Evolutionary conservation across 2,329 filamentous ascomycete species (phyloP).

Genomic region (Microdochium trichocladiopsis): DNA sequence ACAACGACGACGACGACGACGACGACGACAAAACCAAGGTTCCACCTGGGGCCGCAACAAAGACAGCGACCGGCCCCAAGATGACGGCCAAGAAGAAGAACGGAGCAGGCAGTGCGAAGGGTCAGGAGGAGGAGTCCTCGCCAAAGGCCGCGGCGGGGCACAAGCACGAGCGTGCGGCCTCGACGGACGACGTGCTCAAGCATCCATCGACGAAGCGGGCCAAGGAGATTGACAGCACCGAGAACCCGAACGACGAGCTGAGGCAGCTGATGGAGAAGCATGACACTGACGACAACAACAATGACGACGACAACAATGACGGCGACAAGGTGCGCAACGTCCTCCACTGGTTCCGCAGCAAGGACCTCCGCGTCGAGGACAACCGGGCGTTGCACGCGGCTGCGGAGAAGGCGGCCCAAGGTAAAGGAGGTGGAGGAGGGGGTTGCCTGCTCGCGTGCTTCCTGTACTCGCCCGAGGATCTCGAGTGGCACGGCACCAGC

Average conservation of each 20-base stretch:
- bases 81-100: background rate
- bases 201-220: conserved; percentile 17
- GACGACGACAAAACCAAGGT: too few species aligned
- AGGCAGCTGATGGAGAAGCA: conserved; percentile 5
- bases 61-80: background rate
- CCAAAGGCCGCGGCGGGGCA: conserved; percentile 2
- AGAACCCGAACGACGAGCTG: conserved; percentile 10
- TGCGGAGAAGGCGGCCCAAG: conserved; percentile 10
- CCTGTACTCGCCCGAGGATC: conserved; percentile 13
- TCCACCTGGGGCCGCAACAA: too few species aligned
- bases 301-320: background rate
- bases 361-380: conserved; percentile 15
- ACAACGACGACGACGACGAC: too few species aligned
- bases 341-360: conserved; percentile 16
- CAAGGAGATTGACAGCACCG: conserved; percentile 13
- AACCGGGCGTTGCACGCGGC: conserved; percentile 13
- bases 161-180: conserved; percentile 11
- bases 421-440: background rate
- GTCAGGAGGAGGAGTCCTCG: background rate
- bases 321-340: conserved; percentile 6
- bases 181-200: conserved; percentile 12
- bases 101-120: background rate
- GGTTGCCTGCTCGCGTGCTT: conserved; percentile 10
- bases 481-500: conserved; percentile 15
- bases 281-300: conserved; percentile 1